Base-by-base conservation (phyloP, 495 filamentous ascomycete genomes). In the Tuber magnatum region DNA sequence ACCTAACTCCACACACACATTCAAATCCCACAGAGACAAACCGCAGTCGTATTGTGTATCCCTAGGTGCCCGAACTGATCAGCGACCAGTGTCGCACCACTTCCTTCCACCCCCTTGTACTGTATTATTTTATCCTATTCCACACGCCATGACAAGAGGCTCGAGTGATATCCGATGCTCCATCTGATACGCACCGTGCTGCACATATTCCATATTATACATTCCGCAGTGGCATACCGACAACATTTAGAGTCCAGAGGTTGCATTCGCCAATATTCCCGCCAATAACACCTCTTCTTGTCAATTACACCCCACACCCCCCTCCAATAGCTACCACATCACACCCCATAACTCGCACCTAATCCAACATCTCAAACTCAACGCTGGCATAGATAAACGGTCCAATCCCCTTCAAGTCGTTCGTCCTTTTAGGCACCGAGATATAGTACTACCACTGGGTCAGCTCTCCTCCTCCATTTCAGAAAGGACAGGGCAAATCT, bases 311-410 rank as follows among this genome's bases (percentile, higher is more conserved):
- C 43, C 43, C 43, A 20, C 16, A 18, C 4, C 16, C 18, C 16
- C 43, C 14, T 16, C 18, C 2, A 46, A 46, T 16, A 20, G 2
- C 16, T 16, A 46, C 46, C 22, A 24, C 46, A 51, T n/a, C 46
- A 51, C 24, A n/a, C 46, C 46, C 46, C 22, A 51, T 51, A 22
- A n/a, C 46, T 87, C 87, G 16, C 72, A 18, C 24, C 32, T 39
- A 35, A 70, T 69, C 76, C 35, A 78, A 73, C 22, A 74, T 78
- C 76, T 88, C 86, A 68, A 85, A 82, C 72, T 88, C 87, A 69
- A 84, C 81, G 61, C 86, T 86, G 0, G 86, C 87, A 51, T 84
- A 83, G 77, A 87, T 84, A 74, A 87, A 87, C 8, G 86, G 83
- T 24, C 86, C 87, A 9, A 83, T 79, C 0, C 87, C 87, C 61